Evolutionary conservation across 1,284 basidiomycete species (phyloP).

Genomic region (Cryptococcus sp.): DNA sequence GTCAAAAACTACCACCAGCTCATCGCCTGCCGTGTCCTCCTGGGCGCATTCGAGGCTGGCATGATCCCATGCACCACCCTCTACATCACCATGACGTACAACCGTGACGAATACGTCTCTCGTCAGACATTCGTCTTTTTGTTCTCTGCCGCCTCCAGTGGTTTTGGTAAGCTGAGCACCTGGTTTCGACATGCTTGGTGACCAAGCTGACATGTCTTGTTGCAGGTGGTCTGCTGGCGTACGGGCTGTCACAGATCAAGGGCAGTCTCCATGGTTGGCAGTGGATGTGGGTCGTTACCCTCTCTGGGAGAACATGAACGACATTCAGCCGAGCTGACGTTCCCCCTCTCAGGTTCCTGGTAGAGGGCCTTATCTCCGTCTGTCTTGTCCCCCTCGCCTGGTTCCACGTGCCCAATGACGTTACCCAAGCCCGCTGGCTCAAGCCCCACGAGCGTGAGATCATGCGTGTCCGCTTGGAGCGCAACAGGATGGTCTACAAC

Average conservation of each 20-base stretch:
- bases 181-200: not conserved
- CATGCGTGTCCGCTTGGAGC: not conserved
- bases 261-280: slow-evolving; percentile 10
- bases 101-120: slow-evolving; percentile 10
- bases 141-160: slow-evolving; percentile 5
- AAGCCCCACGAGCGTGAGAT: slow-evolving; percentile 3
- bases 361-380: slow-evolving; percentile 10
- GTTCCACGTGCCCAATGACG: slow-evolving; percentile 8
- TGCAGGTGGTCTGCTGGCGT: slow-evolving; percentile 37
- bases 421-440: slow-evolving; percentile 9
- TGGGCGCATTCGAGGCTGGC: slow-evolving; percentile 33
- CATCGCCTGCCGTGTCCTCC: slow-evolving; percentile 23
- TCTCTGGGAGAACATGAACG: no score
- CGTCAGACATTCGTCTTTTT: slow-evolving; percentile 8
- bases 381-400: slow-evolving; percentile 8
- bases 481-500: slow-evolving; percentile 8
- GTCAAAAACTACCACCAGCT: slow-evolving; percentile 23
- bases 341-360: not conserved
- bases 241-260: slow-evolving; percentile 24
- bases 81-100: slow-evolving; percentile 15
- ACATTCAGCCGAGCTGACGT: not conserved
- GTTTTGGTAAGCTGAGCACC: slow-evolving; percentile 1
- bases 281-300: not conserved
- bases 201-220: not conserved
- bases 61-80: slow-evolving; percentile 29